Conservation (phyloP, 1,284 basidiomycete species). For the Apiotrichum mycotoxinovorans region DNA sequence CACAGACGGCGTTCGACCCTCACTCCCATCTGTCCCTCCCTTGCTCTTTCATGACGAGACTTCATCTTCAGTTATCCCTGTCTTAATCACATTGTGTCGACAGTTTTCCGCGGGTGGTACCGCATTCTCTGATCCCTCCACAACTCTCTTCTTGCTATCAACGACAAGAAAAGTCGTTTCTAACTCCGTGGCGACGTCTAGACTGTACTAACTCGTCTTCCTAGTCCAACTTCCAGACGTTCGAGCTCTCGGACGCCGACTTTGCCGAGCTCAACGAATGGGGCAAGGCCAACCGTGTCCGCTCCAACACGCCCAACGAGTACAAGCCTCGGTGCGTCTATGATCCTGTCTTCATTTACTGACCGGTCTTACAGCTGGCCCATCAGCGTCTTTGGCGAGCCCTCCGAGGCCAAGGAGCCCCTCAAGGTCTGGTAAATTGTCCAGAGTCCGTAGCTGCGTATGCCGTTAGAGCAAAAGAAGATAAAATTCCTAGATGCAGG, state of each 20-base stretch:
- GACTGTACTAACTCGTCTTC: background rate
- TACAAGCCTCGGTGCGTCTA: constrained; percentile 48
- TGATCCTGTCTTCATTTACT: background rate
- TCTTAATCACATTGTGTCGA: constrained; percentile 63
- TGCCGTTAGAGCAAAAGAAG: background rate
- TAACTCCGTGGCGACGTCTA: no score
- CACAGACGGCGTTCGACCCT: background rate
- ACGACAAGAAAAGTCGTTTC: background rate
- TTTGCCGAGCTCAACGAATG: constrained; percentile 59
- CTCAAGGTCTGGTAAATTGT: constrained; percentile 11
- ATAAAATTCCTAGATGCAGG: background rate
- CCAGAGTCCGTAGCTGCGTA: no score
- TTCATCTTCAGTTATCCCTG: constrained; percentile 60
- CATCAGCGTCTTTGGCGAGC: constrained; percentile 65
- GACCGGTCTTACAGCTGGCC: constrained; percentile 56
- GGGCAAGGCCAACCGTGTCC: constrained; percentile 56
- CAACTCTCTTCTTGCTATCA: background rate
- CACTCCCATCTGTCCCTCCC: background rate
- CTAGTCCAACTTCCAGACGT: constrained; percentile 66
- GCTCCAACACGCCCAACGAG: constrained; percentile 63
- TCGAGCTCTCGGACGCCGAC: constrained; percentile 62
- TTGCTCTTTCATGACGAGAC: constrained; percentile 47
- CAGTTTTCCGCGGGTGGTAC: constrained; percentile 54
- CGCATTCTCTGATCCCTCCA: constrained; percentile 47
- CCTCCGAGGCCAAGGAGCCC: constrained; percentile 52